phyloP scores from a whole-genome alignment of 345 rosid genomes.

The Citrus mangshanensis region DNA sequence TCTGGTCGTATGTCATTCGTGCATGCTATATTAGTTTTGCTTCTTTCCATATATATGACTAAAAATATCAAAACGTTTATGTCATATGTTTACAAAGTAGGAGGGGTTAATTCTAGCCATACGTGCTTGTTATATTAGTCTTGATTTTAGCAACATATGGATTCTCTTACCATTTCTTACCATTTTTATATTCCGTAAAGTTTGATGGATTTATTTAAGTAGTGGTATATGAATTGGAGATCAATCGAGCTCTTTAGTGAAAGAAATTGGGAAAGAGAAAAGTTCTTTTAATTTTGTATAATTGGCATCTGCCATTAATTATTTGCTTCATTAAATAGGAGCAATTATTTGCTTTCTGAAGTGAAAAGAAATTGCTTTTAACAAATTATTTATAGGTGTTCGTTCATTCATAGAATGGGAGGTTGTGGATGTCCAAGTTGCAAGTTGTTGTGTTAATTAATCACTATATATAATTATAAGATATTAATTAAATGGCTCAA shows the following conservation, averaged over 20 bases:
- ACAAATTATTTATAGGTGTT: slow-evolving; percentile 2
- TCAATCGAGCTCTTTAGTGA: neutral
- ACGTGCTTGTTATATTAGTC: too few species aligned
- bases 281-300: neutral
- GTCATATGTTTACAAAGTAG: too few species aligned
- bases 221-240: neutral
- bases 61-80: too few species aligned
- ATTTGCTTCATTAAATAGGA: neutral
- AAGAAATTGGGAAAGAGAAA: neutral
- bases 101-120: too few species aligned
- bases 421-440: neutral
- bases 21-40: neutral
- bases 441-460: neutral
- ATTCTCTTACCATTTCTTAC: too few species aligned
- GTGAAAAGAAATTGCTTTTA: slow-evolving; percentile 7
- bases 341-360: neutral
- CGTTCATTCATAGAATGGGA: slow-evolving; percentile 6
- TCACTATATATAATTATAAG: neutral
- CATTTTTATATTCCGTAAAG: too few species aligned
- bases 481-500: too few species aligned
- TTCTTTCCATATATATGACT: too few species aligned
- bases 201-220: neutral
- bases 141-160: too few species aligned
- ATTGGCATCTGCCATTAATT: neutral
- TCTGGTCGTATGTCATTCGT: neutral